A percentile compares a stretch with the other conserved stretches of the same genome.
phyloP scores from a whole-genome alignment of 2,329 filamentous ascomycete species.

The Coniochaeta sp. region DNA sequence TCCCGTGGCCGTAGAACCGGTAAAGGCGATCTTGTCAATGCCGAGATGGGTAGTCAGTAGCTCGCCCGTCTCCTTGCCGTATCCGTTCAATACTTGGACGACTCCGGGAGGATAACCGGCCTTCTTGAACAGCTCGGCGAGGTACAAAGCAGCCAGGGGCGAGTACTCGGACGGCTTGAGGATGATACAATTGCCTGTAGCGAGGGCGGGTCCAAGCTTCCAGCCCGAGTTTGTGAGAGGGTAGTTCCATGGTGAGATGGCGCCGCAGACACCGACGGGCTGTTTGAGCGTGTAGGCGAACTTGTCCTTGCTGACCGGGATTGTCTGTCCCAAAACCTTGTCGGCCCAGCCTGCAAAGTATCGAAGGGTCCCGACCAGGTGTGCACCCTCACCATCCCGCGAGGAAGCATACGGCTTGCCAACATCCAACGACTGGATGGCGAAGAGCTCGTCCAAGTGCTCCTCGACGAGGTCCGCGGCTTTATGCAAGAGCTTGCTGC shows the following conservation, averaged over 20 bases:
- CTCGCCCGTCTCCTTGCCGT: constrained; percentile 52
- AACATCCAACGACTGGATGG: neutral
- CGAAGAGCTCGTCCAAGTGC: neutral
- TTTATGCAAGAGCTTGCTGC: neutral
- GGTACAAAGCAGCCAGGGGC: constrained; percentile 45
- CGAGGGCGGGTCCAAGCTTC: constrained; percentile 58
- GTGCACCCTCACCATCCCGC: neutral
- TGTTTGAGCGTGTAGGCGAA: constrained; percentile 48
- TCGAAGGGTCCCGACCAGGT: constrained; percentile 13
- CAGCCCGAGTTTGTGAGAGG: constrained; percentile 58
- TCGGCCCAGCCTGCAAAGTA: constrained; percentile 55
- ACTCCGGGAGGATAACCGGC: constrained; percentile 55
- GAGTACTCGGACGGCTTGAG: constrained; percentile 52
- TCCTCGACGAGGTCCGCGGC: neutral
- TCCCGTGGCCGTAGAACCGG: constrained; percentile 51
- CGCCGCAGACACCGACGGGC: constrained; percentile 54
- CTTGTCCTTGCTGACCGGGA: constrained; percentile 55
- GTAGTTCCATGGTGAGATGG: constrained; percentile 40
- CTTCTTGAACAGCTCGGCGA: constrained; percentile 33
- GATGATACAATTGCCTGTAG: constrained; percentile 47
- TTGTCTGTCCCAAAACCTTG: constrained; percentile 54
- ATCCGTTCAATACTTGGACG: constrained; percentile 51
- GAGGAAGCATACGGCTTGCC: neutral
- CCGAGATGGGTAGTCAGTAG: constrained; percentile 51
- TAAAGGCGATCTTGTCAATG: constrained; percentile 55